Evolutionary conservation across 2,329 filamentous ascomycete genomes (phyloP), one percentile per base, ranked within the genome.

Genomic region (Fusarium kyushuense): DNA sequence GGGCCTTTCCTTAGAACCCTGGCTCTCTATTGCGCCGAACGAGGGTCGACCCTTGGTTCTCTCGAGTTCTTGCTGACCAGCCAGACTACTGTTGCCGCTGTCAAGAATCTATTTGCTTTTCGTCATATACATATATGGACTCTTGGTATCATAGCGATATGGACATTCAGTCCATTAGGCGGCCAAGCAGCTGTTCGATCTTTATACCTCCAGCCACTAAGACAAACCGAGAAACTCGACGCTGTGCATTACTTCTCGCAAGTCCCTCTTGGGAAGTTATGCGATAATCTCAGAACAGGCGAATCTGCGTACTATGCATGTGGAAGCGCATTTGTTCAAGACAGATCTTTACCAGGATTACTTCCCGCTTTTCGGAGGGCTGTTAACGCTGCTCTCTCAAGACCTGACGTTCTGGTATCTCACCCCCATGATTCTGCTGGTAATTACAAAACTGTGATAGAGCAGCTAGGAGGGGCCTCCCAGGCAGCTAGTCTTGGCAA

Each of bases 1-100:
- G 61, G 61, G 5, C 61, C 61, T 7, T 62, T 49, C 7, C 52
- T 65, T 1, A 65, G 41, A 19, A 62, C 47, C 1, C 8, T 65
- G 6, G 57, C 61, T 4, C 61, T 62, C 4, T 49, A 48, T 14
- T 1, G 3, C 2, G 61, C 61, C 4, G 61, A 65, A 8, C 47
- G 47, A 21, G 56, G 56, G 5, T 29, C 56, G 3, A 54, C 42
- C 3, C 21, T 64, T 2, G 56, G 38, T 5, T 11, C 56, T 8
- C 45, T 60, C 4, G 61, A 64, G 16, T 64, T 59, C 23, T 21
- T 59, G 6, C 48, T 40, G 7, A 59, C 41, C 3, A 42, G 48
- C 17, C 56, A 59, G 9, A 59, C 56, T 0, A 48, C 48, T 7
- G 7, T 35, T 10, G 17, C 49, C 1, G 42, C 51, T 3, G 47